phyloP scores from a whole-genome alignment of 352 stramenopile species.

The Globisporangium canariense region DNA sequence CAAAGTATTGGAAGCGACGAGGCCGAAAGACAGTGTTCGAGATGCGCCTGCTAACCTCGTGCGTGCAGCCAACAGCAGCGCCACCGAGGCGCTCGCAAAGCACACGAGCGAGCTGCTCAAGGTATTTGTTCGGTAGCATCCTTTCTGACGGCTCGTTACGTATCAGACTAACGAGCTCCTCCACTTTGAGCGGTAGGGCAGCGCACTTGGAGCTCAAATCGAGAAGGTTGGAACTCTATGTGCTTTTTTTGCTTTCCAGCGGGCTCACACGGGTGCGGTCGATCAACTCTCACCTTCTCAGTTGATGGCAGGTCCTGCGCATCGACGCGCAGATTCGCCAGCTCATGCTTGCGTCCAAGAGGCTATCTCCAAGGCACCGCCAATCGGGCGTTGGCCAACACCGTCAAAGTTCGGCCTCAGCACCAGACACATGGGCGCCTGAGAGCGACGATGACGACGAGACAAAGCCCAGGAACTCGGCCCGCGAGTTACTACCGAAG shows the following conservation, averaged over 20 bases:
- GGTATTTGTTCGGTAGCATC: background rate
- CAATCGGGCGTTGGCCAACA: background rate
- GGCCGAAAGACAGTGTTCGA: background rate
- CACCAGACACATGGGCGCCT: background rate
- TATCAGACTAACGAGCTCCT: background rate
- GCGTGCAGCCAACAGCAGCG: background rate
- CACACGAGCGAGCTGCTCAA: slow-evolving; percentile 2
- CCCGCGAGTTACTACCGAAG: slow-evolving; percentile 13
- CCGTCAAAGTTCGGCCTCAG: slow-evolving; percentile 1
- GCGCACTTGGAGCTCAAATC: slow-evolving; percentile 29
- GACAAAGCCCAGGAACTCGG: background rate
- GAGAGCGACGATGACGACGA: background rate
- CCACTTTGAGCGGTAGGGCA: slow-evolving; percentile 14
- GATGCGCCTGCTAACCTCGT: background rate
- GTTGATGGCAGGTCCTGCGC: slow-evolving; percentile 22
- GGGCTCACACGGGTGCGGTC: too few species aligned
- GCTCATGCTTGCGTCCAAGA: slow-evolving; percentile 29
- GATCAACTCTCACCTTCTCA: background rate
- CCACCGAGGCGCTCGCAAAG: background rate
- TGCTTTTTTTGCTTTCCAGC: too few species aligned
- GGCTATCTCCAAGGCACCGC: background rate
- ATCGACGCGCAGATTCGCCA: slow-evolving; percentile 36
- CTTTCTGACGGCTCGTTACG: too few species aligned
- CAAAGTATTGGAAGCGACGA: slow-evolving; percentile 27
- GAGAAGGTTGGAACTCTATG: slow-evolving; percentile 24